Percentiles rank a stretch among this genome's conserved stretches.
These are phyloP conservation scores for Serendipita indica DNA, from an alignment of 768 basidiomycete species.

Conservation along the genomic window DNA sequence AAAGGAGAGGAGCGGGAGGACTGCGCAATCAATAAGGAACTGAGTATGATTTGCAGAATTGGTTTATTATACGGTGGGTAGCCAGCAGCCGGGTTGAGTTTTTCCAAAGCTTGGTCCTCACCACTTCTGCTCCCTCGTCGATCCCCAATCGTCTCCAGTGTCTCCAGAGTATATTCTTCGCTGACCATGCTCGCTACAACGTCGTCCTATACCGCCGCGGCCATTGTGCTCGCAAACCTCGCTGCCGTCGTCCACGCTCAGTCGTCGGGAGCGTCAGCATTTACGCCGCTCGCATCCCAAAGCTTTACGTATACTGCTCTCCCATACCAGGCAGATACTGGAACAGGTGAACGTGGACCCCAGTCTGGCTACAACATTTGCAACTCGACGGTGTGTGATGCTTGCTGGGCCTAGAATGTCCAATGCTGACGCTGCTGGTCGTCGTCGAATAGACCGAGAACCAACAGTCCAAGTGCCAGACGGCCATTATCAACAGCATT, in stretches of 20 bases:
- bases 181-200: too few relatives aligned
- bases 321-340: slow-evolving; percentile 22
- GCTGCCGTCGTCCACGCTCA: background rate
- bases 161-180: too few relatives aligned
- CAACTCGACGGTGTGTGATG: slow-evolving; percentile 32
- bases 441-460: background rate
- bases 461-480: slow-evolving; percentile 9
- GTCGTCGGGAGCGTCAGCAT: background rate
- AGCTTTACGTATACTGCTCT: background rate
- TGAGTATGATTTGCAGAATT: too few relatives aligned
- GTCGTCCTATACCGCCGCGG: too few relatives aligned
- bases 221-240: too few relatives aligned
- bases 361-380: slow-evolving; percentile 57
- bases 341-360: slow-evolving; percentile 32
- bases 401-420: background rate
- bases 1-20: too few relatives aligned
- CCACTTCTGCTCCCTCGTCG: too few relatives aligned
- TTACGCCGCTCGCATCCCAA: slow-evolving; percentile 5
- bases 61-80: too few relatives aligned
- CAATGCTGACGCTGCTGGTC: background rate
- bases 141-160: too few relatives aligned
- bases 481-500: slow-evolving; percentile 10
- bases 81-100: too few relatives aligned
- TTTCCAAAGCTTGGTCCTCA: too few relatives aligned
- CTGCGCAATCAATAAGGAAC: too few relatives aligned